Evolutionary conservation across 495 filamentous ascomycete species (phyloP).

Genomic region (Tuber calosporum): DNA sequence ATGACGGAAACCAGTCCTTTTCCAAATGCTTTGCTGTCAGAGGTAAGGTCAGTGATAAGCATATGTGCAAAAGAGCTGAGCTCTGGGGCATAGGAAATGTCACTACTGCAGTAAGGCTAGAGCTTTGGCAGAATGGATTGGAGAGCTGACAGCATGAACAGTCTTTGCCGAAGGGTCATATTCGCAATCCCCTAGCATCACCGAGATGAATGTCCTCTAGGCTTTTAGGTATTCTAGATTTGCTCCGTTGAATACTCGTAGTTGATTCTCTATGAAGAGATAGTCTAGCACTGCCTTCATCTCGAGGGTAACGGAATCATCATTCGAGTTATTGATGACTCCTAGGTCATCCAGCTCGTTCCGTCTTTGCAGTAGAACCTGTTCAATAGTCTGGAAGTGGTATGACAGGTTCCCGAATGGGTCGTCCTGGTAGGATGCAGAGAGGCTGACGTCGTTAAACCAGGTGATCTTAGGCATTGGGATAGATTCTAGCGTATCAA

Average conservation of each 20-base stretch:
- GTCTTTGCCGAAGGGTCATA: constrained; percentile 60
- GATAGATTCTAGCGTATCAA: constrained; percentile 53
- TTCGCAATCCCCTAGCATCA: constrained; percentile 70
- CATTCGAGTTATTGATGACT: constrained; percentile 48
- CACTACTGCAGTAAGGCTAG: constrained; percentile 60
- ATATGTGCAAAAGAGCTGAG: constrained; percentile 70
- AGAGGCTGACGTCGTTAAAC: constrained; percentile 52
- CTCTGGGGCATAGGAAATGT: constrained; percentile 58
- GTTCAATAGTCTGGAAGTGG: constrained; percentile 49
- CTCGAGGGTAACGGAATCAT: constrained; percentile 53
- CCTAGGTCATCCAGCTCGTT: constrained; percentile 37
- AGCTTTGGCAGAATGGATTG: constrained; percentile 81
- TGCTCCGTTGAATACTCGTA: constrained; percentile 52
- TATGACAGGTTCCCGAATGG: constrained; percentile 30
- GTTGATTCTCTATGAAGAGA: constrained; percentile 58
- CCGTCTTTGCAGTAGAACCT: constrained; percentile 54
- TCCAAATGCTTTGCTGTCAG: constrained; percentile 46
- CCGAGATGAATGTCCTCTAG: constrained; percentile 72
- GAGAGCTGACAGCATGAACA: constrained; percentile 73
- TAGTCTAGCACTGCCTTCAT: constrained; percentile 56
- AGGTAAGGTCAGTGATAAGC: constrained; percentile 65
- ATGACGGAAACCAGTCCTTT: constrained; percentile 56
- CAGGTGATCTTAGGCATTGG: constrained; percentile 49
- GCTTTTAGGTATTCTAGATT: constrained; percentile 60
- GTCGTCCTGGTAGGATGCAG: constrained; percentile 37